Evolutionary conservation across 148 eudicot species (phyloP).

Genomic region (Simmondsia chinensis): DNA sequence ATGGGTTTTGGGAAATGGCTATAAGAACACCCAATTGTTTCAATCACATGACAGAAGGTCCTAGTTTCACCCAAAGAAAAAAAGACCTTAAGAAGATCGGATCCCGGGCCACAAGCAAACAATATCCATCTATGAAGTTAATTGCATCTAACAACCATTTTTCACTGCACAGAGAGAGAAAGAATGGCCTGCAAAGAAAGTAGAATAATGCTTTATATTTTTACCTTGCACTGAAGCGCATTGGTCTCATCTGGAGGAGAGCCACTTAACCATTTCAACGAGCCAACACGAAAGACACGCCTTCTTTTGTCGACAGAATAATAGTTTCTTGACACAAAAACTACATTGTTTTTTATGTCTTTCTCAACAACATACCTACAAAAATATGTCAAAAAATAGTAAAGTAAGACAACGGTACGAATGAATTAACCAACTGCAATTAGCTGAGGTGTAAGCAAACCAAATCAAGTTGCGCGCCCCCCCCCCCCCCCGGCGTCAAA

Average conservation of each 20-base stretch:
- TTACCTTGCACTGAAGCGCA: conserved; percentile 84
- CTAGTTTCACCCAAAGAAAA: too few species aligned
- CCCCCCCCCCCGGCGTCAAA: too few species aligned
- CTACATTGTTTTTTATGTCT: conserved; percentile 82
- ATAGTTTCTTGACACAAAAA: conserved; percentile 85
- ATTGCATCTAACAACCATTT: too few species aligned
- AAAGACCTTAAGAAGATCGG: too few species aligned
- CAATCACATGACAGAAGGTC: too few species aligned
- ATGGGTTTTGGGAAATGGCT: too few species aligned
- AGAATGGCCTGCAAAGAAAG: neutral
- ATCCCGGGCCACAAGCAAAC: too few species aligned
- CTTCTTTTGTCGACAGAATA: conserved; percentile 86
- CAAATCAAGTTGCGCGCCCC: too few species aligned
- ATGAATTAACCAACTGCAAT: neutral
- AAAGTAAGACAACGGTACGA: neutral
- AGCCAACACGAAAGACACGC: conserved; percentile 83
- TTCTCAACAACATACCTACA: conserved; percentile 94
- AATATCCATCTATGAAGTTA: too few species aligned
- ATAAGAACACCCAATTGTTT: too few species aligned
- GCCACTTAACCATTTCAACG: conserved; percentile 77
- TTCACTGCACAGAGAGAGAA: too few species aligned
- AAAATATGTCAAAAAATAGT: conserved; percentile 1
- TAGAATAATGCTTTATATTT: neutral
- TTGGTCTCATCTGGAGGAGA: conserved; percentile 24
- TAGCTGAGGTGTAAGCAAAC: too few species aligned